Evolutionary conservation across 2,329 filamentous ascomycete genomes (phyloP).

Genomic region (Curvularia hawaiiensis): DNA sequence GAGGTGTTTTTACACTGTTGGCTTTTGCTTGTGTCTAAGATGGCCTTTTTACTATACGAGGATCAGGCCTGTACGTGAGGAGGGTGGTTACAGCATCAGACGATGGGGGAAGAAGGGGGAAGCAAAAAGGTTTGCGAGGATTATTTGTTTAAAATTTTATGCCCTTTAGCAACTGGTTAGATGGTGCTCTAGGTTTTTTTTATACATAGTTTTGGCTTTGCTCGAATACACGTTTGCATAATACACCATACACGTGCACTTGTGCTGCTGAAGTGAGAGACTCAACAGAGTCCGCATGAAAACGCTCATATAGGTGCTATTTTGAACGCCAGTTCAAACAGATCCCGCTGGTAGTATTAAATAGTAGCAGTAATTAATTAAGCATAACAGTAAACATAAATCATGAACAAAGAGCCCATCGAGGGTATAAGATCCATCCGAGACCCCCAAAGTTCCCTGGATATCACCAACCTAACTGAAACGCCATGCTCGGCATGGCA

Average conservation of each 20-base stretch:
- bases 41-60: not conserved
- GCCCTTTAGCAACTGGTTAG: not conserved
- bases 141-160: not conserved
- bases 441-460: constrained; percentile 5
- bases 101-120: not conserved
- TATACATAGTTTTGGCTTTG: not conserved
- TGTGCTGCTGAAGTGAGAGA: not conserved
- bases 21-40: constrained; percentile 14
- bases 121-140: not conserved
- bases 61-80: not conserved
- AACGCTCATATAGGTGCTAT: not conserved
- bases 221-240: not conserved
- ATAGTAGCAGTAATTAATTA: not conserved
- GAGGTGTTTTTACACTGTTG: constrained; percentile 16
- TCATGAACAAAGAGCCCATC: not conserved
- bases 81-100: not conserved
- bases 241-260: not conserved
- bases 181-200: not conserved
- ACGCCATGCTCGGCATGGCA: constrained; percentile 4
- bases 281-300: not conserved
- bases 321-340: not conserved
- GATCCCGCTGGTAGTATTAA: not conserved
- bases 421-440: not conserved
- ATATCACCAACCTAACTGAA: constrained; percentile 4
- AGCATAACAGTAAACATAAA: constrained; percentile 1